A percentile compares a stretch with the other conserved stretches of the same genome.
Evolutionary conservation across 805 yeast species (phyloP).

Genomic region (Kluyveromyces siamensis): DNA sequence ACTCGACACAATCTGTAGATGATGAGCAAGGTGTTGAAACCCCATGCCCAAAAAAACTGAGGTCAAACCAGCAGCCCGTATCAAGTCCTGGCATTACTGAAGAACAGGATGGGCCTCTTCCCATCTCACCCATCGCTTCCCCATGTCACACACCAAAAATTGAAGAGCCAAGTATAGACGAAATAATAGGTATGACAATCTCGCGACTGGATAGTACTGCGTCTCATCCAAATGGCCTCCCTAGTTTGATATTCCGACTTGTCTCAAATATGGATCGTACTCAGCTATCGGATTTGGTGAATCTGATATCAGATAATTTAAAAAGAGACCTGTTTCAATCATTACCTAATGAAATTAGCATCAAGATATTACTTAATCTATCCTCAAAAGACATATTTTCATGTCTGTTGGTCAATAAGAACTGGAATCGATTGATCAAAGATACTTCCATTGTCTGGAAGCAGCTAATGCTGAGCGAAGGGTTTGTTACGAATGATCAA

Average conservation of each 20-base stretch:
- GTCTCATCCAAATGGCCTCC: neutral
- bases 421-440: constrained; percentile 62
- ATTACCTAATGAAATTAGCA: constrained; percentile 68
- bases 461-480: constrained; percentile 51
- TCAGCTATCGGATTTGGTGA: constrained; percentile 24
- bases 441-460: constrained; percentile 64
- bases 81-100: neutral
- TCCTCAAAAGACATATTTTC: constrained; percentile 54
- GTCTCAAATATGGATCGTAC: constrained; percentile 21
- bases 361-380: constrained; percentile 53
- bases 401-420: constrained; percentile 53
- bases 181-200: neutral
- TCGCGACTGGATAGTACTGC: neutral
- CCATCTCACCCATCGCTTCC: constrained; percentile 27
- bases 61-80: neutral
- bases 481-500: constrained; percentile 40
- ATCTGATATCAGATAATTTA: constrained; percentile 32
- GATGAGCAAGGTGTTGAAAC: neutral
- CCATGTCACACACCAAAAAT: constrained; percentile 13
- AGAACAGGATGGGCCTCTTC: constrained; percentile 18
- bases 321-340: constrained; percentile 62
- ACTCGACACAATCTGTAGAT: neutral
- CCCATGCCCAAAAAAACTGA: neutral
- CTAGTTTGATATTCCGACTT: constrained; percentile 14
- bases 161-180: constrained; percentile 2